Evolutionary conservation across 2,329 filamentous ascomycete species (phyloP), one percentile per base, ranked within the genome.

Genomic region (Fusarium camptoceras): DNA sequence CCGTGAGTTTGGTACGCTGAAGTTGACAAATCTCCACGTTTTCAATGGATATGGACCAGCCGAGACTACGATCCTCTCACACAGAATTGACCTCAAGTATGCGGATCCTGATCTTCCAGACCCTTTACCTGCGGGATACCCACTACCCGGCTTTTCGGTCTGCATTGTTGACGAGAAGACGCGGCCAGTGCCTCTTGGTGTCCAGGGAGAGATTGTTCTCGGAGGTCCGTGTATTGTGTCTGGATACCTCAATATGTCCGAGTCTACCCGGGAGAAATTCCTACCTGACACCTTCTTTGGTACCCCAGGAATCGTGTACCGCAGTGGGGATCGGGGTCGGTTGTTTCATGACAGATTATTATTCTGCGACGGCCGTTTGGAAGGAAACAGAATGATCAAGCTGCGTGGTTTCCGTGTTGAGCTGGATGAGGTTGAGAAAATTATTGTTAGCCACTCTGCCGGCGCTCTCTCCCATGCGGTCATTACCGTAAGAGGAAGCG

Each of bases 11-110:
- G 20, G 16, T 2, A 24, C 15, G 9, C 18, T 60, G 3, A 22
- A 30, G 4, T 18, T 42, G 20, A n/a, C 25, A 3, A 20, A 43
- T 4, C 30, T 60, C 11, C 31, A 22, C 2, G 27, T 60, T 8
- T 48, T 43, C 34, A 60, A 60, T n/a, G 31, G 28, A 12, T 60
- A 60, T 15, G 58, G 58, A 8, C 58, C 58, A 1, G 41, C 31
- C 2, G 58, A 56, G 12, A 60, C 39, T 5, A 55, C 50, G 4
- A 56, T 60, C 8, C 27, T 44, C 18, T 25, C n/a, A 5, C 41
- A 37, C 25, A 41, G 5, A 24, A 39, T 34, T 6, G 42, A 39
- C 2, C 24, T 41, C 15, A 9, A 49, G 16, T 37, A 47, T 9
- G 11, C 16, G 3, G 39, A 43, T 4, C 7, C 14, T 6, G 39